These are phyloP conservation scores for Magnolia changhungtana DNA, from an alignment of 164 flowering plant genomes.

Conservation along the genomic window DNA sequence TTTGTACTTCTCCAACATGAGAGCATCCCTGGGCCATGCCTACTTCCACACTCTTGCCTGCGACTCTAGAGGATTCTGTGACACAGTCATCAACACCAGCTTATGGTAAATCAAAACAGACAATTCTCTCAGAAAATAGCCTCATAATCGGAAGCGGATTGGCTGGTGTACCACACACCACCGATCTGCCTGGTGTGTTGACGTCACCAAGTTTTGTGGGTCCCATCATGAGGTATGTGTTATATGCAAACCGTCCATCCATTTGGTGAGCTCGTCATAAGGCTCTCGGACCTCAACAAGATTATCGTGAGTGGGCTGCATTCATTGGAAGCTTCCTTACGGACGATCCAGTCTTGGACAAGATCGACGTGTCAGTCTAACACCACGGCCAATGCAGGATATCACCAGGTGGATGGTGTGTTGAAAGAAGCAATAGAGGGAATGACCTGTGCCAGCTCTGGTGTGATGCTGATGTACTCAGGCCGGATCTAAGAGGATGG, in stretches of 20 bases:
- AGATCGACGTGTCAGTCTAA: slow-evolving; percentile 16
- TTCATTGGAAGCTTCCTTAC: slow-evolving; percentile 22
- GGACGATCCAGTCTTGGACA: slow-evolving; percentile 23
- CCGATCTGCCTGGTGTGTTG: too few species aligned
- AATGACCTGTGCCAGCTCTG: slow-evolving; percentile 26
- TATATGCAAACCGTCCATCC: too few species aligned
- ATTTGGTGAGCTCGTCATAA: too few species aligned
- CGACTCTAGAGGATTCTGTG: slow-evolving; percentile 18
- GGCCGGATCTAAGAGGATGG: slow-evolving; percentile 29
- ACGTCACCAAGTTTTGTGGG: too few species aligned
- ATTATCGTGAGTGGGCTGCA: slow-evolving; percentile 22
- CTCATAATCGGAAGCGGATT: slow-evolving; percentile 6
- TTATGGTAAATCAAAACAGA: slow-evolving; percentile 14
- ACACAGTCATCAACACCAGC: slow-evolving; percentile 16
- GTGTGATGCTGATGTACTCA: slow-evolving; percentile 26
- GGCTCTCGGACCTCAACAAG: slow-evolving; percentile 17
- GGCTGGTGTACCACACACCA: too few species aligned
- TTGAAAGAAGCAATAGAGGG: slow-evolving; percentile 14
- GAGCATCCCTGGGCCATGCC: slow-evolving; percentile 15
- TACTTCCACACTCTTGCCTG: slow-evolving; percentile 33
- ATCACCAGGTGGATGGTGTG: slow-evolving; percentile 31
- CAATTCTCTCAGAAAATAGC: slow-evolving; percentile 18
- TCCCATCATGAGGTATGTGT: too few species aligned
- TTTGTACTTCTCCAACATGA: slow-evolving; percentile 24
- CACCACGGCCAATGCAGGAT: slow-evolving; percentile 11